A percentile compares a stretch with the other conserved stretches of the same genome.
Evolutionary conservation across 495 filamentous ascomycete genomes (phyloP).

Genomic region (Penicillium lagena): DNA sequence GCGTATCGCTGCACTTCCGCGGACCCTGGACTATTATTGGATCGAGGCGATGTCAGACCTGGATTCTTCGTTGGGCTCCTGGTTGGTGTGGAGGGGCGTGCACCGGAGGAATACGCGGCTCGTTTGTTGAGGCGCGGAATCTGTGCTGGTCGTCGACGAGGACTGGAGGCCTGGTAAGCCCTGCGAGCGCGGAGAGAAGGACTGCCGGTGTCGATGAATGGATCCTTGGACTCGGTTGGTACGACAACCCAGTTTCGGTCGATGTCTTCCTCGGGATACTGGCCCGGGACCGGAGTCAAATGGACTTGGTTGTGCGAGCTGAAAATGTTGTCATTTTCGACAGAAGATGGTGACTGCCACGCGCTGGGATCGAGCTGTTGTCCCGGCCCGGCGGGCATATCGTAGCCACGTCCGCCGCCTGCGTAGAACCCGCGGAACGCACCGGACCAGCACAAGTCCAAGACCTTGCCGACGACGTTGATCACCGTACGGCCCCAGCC

Average conservation of each 20-base stretch:
- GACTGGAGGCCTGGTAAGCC: conserved; percentile 17
- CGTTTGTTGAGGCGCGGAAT: conserved; percentile 22
- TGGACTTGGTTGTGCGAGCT: not conserved
- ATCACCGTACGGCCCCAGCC: conserved; percentile 45
- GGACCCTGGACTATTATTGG: conserved; percentile 39
- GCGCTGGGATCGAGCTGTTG: conserved; percentile 13
- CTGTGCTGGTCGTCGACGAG: conserved; percentile 20
- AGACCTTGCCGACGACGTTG: conserved; percentile 67
- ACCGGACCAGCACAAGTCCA: conserved; percentile 70
- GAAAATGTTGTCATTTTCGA: conserved; percentile 15
- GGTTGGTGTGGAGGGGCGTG: conserved; percentile 34
- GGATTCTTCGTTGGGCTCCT: conserved; percentile 5
- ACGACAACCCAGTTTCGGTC: conserved; percentile 73
- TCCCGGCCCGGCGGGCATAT: conserved; percentile 22
- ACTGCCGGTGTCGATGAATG: conserved; percentile 9
- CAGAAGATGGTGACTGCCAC: conserved; percentile 17
- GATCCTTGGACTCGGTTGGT: conserved; percentile 25
- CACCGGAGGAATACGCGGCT: conserved; percentile 14
- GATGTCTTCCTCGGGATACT: conserved; percentile 47
- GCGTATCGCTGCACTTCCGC: conserved; percentile 63
- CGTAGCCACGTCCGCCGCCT: conserved; percentile 70
- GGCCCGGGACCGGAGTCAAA: conserved; percentile 17
- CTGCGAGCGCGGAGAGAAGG: conserved; percentile 15
- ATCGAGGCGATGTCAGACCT: conserved; percentile 24
- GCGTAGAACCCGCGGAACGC: conserved; percentile 81